Evolutionary conservation across 192 early-diverging fungal species (phyloP), one percentile per base, ranked within the genome.

Genomic region (Bifiguratus adelaidae): DNA sequence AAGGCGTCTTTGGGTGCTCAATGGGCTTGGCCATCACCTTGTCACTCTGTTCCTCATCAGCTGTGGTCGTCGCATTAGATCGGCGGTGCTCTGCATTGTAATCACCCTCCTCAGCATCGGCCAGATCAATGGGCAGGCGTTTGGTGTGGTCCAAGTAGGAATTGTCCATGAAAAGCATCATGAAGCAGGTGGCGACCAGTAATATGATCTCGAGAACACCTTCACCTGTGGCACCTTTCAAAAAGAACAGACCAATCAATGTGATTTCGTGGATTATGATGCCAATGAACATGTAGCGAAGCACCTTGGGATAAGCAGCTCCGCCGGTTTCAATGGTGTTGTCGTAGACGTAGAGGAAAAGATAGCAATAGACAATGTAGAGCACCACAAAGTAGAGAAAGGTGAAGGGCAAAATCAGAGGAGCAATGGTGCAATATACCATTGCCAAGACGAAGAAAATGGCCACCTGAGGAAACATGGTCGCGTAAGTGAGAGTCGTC

Each of bases 281-380:
- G 37, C 32, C n/a, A n/a, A 33, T n/a, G 32, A 8, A 8, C n/a
- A 12, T n/a, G 16, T 20, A 40, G 7, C 37, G 22, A 5, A 77
- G 52, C 3, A 67, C 59, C 30, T 58, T 68, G 4, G 73, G 69
- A 42, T 74, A 84, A 19, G 71, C 61, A 19, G 78, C 48, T 1
- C 82, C 82, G 18, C 71, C 77, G 0, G 75, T 69, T 21, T 66
- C 52, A 56, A 68, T 55, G 2, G 57, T 35, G 22, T 71, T 62
- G 29, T 68, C 61, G 53, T 77, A 81, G 11, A 83, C 80, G 44
- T 81, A 85, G 19, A 83, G 73, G 43, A 92, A 75, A 53, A 85
- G 81, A 61, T 92, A 85, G 0, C 66, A 55, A 57, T 85, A 89
- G 7, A 85, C 84, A 30, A 85, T 25, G 43, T 77, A 77, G 27